Base-by-base conservation (phyloP, 805 yeast genomes). In the Metschnikowia shivogae region DNA sequence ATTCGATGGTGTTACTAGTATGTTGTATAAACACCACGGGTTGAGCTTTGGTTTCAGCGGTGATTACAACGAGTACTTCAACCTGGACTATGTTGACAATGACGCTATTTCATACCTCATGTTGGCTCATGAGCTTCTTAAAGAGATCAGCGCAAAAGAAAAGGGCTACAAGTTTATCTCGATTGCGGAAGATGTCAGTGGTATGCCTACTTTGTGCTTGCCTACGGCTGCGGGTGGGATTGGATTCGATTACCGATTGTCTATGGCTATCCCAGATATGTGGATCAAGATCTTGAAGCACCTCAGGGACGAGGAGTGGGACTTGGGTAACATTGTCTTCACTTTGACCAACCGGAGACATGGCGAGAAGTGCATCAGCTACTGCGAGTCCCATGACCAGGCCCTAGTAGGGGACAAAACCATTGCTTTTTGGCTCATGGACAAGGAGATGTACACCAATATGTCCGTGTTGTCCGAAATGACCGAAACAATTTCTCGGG, bases 231-330 rank as follows among this genome's bases (percentile, higher is more conserved):
- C 70, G 20, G 98, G 98, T 39, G 99, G 99, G 46, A 82, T 86
- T 49, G 99, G 97, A 0, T 92, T 92, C 59, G 93, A 90, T 62
- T 92, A 92, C 64, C 75, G 98, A 51, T 73, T 92, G 43, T 93
- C 96, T 2, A 92, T 92, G 99, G 97, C 98, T 1, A 74, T 92
- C 48, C 99, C 99, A 4, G 99, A 92, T 64, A 92, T 92, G 98
- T 92, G 99, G 99, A 92, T 92, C 69, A 93, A 93, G 64, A 65
- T 89, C 39, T 68, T 92, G 55, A 92, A 93, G 62, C 97, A 90
- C 61, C 68, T 76, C 47, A 60, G 67, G 36, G 98, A 92, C 64
- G 96, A 90, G 49, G 84, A 88, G 42, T 92, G 99, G 99, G 89
- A 90, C 57, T 66, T 92, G 71, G 89, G 85, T 36, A 71, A 76